Percentiles rank a stretch among this genome's conserved stretches.
Evolutionary conservation across 2,329 filamentous ascomycete genomes (phyloP).

Genomic region (Trichoderma citrinoviride): DNA sequence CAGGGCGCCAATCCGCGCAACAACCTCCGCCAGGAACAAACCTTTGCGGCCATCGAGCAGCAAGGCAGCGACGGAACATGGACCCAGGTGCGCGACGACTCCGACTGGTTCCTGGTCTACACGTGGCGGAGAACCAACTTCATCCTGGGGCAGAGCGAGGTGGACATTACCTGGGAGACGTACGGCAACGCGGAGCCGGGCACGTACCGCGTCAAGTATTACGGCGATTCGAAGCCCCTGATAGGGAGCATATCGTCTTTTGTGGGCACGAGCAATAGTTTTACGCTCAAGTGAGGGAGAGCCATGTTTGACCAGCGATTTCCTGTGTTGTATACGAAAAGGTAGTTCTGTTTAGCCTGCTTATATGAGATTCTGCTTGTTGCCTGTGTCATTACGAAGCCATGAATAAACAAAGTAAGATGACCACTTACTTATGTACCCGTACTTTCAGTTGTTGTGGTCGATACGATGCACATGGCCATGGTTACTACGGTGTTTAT

Average conservation of each 20-base stretch:
- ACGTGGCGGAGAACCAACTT: constrained; percentile 72
- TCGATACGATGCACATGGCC: not conserved
- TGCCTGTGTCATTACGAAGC: not conserved
- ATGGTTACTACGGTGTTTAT: not conserved
- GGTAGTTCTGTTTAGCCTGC: not conserved
- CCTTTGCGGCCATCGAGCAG: constrained; percentile 74
- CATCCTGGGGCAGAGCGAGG: constrained; percentile 72
- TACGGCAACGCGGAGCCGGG: constrained; percentile 53
- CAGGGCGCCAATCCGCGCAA: constrained; percentile 89
- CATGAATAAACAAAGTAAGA: not conserved
- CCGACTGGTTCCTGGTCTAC: constrained; percentile 81
- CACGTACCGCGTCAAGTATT: constrained; percentile 77
- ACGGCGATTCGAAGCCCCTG: constrained; percentile 69
- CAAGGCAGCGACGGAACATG: constrained; percentile 51
- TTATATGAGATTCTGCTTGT: not conserved
- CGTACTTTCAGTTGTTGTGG: not conserved
- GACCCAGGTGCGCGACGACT: constrained; percentile 67
- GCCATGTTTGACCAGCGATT: not conserved
- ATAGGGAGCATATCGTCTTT: constrained; percentile 42
- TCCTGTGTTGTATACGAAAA: not conserved
- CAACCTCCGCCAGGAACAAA: constrained; percentile 73
- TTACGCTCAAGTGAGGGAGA: constrained; percentile 22
- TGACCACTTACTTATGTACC: not conserved
- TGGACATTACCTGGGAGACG: constrained; percentile 73
- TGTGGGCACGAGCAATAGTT: constrained; percentile 27